These are phyloP conservation scores for Cytospora paraplurivora DNA, from an alignment of 2,329 filamentous ascomycete species.

Conservation along the genomic window DNA sequence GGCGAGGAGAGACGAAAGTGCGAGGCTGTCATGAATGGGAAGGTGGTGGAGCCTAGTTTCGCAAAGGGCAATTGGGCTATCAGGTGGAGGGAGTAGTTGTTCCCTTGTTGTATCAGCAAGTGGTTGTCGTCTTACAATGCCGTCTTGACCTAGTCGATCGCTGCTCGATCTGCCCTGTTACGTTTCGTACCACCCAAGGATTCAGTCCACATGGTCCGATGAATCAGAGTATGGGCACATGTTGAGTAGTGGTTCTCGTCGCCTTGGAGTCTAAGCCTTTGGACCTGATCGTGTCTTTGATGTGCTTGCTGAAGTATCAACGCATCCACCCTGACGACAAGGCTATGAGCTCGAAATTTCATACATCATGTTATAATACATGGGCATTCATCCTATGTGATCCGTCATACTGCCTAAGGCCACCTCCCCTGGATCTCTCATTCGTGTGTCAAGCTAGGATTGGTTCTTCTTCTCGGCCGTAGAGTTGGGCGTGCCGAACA, in stretches of 20 bases:
- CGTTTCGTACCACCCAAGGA: neutral
- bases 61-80: constrained; percentile 64
- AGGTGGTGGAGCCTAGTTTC: constrained; percentile 61
- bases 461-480: constrained; percentile 19
- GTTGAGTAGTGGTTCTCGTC: neutral
- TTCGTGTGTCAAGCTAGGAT: constrained; percentile 10
- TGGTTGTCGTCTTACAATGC: neutral
- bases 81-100: constrained; percentile 54
- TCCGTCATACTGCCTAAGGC: neutral
- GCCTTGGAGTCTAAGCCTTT: neutral
- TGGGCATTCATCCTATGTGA: neutral
- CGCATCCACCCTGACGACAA: neutral
- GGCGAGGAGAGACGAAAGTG: constrained; percentile 47
- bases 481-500: constrained; percentile 32
- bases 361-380: neutral
- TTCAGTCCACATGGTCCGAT: neutral
- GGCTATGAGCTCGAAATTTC: neutral
- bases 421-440: neutral
- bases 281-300: neutral
- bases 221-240: neutral
- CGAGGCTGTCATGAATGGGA: constrained; percentile 61
- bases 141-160: neutral
- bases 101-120: neutral
- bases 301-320: neutral
- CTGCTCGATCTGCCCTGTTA: neutral